Evolutionary conservation across 2,329 filamentous ascomycete species (phyloP).

Genomic region (Pleoardoris graminearum): DNA sequence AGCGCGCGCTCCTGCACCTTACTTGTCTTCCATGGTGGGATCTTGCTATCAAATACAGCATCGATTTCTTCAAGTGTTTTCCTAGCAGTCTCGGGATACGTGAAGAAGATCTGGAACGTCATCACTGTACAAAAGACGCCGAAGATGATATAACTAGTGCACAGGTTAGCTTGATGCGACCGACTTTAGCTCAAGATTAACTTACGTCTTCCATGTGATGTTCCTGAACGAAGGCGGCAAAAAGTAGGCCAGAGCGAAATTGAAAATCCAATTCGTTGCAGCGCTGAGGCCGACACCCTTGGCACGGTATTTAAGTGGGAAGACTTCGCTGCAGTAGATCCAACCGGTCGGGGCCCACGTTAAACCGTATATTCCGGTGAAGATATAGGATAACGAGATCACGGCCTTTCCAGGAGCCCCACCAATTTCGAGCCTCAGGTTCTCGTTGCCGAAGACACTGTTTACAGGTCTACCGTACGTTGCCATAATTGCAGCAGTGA

Average conservation of each 20-base stretch:
- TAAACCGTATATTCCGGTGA: constrained; percentile 66
- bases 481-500: constrained; percentile 7
- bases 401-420: constrained; percentile 62
- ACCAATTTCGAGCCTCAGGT: constrained; percentile 57
- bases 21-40: background rate
- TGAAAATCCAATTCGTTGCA: constrained; percentile 56
- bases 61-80: constrained; percentile 4
- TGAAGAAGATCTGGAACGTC: constrained; percentile 1
- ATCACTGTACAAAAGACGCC: constrained; percentile 32
- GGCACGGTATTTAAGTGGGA: constrained; percentile 63
- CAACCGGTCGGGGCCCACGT: constrained; percentile 66
- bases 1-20: background rate
- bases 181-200: constrained; percentile 45
- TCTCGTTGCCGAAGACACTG: constrained; percentile 53
- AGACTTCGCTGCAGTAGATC: constrained; percentile 69
- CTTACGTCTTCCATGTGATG: constrained; percentile 60
- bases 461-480: constrained; percentile 10
- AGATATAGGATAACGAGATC: constrained; percentile 67
- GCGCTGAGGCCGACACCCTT: constrained; percentile 63
- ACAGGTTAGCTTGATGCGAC: constrained; percentile 26
- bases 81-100: background rate
- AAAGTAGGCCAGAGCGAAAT: constrained; percentile 59
- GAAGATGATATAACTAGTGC: constrained; percentile 58
- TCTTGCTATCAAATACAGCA: background rate
- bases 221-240: constrained; percentile 62